phyloP scores from a whole-genome alignment of 306 rosid genomes.

The Biancaea sappan region DNA sequence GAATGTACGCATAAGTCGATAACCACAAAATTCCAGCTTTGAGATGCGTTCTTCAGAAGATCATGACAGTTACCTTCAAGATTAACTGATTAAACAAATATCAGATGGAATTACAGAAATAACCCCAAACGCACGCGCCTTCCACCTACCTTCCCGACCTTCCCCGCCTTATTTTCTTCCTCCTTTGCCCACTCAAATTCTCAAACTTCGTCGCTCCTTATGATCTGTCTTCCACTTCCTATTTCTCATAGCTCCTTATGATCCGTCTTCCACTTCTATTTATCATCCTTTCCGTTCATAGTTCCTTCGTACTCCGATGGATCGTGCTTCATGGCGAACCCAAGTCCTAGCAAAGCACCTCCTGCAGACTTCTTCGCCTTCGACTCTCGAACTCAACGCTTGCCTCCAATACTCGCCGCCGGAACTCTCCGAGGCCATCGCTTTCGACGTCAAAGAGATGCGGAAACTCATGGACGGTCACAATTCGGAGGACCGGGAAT shows the following conservation, averaged over 20 bases:
- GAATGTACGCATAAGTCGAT: too few relatives aligned
- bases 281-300: too few relatives aligned
- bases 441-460: slow-evolving; percentile 55
- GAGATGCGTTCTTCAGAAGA: too few relatives aligned
- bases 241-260: too few relatives aligned
- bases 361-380: slow-evolving; percentile 25
- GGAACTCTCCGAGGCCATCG: slow-evolving; percentile 45
- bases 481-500: slow-evolving; percentile 74
- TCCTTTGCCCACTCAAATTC: background rate
- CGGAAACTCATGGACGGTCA: slow-evolving; percentile 68
- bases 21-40: too few relatives aligned
- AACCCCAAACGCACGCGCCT: too few relatives aligned
- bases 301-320: slow-evolving; percentile 35
- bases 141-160: too few relatives aligned
- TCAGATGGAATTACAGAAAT: too few relatives aligned
- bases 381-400: slow-evolving; percentile 36
- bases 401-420: slow-evolving; percentile 53
- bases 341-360: slow-evolving; percentile 48
- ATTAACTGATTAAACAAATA: too few relatives aligned
- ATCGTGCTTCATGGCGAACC: slow-evolving; percentile 54
- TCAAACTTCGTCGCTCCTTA: background rate
- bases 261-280: too few relatives aligned
- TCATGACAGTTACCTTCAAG: too few relatives aligned
- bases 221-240: background rate
- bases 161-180: background rate